Evolutionary conservation across 108 stramenopile genomes (phyloP), one percentile per base, ranked within the genome.

Genomic region (Nitzschia inconspicua): DNA sequence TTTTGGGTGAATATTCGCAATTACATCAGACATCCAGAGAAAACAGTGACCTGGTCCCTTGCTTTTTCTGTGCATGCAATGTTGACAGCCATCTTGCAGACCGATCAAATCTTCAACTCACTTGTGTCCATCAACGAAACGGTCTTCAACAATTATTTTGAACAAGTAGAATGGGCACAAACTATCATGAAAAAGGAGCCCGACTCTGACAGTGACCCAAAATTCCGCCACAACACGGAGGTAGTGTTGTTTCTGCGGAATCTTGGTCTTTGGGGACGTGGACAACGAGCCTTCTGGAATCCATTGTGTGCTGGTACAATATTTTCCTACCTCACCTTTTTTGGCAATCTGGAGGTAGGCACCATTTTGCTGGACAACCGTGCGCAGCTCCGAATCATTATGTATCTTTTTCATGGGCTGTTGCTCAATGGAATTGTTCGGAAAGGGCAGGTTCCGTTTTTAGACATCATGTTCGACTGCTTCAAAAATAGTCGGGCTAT

Each of bases 331-430:
- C 18, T 77, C 1, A 10, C 40, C 47, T 69, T 57, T 39, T 66
- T 77, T 71, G 66, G 67, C 9, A 77, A 73, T 34, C 19, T 81
- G 16, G 72, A 81, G 60, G 44, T 6, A 23, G 80, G 77, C 2
- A 53, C 44, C 29, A 18, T 42, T n/a, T 51, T 75, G 16, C 53
- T 82, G 35, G 80, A 82, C 47, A 50, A 47, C 44, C 61, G 52
- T 47, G 66, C 70, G 26, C 80, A 78, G 30, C 65, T 82, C 4
- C 54, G 80, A 7, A 66, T 82, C 14, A 32, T 47, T 1, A 42
- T 82, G 34, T 71, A 78, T 57, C 40, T 82, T 11, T 82, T 72
- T 44, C 71, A 82, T 72, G 76, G 73, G 11, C 65, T 82, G 44
- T 1, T 60, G 22, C 44, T 57, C 1, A 66, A 65, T 36, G 60